phyloP scores from a whole-genome alignment of 2,329 filamentous ascomycete genomes.

The Beauveria varroae region DNA sequence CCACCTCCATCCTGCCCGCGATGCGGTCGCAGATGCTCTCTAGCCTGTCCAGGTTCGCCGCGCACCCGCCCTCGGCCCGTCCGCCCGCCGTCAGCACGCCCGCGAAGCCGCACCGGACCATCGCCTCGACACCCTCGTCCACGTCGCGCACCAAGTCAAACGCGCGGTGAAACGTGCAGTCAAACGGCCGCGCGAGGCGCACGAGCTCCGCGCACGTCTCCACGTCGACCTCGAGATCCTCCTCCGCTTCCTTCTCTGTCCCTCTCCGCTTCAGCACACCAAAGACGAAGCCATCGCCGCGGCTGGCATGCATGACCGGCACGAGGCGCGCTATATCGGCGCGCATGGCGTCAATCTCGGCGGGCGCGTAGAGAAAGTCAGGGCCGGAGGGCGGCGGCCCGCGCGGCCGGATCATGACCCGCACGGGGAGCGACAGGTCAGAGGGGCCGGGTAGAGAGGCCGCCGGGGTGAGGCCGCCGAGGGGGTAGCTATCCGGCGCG shows the following conservation, averaged over 20 bases:
- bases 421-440: slow-evolving; percentile 29
- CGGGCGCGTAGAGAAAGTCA: slow-evolving; percentile 43
- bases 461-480: slow-evolving; percentile 45
- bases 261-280: slow-evolving; percentile 31
- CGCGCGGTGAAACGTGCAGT: slow-evolving; percentile 48
- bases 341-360: slow-evolving; percentile 38
- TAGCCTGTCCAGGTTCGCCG: slow-evolving; percentile 32
- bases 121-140: slow-evolving; percentile 22
- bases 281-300: slow-evolving; percentile 51
- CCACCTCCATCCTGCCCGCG: slow-evolving; percentile 33
- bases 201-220: slow-evolving; percentile 34
- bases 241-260: not conserved
- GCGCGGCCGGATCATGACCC: slow-evolving; percentile 49
- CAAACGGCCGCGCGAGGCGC: slow-evolving; percentile 31
- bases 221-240: slow-evolving; percentile 29
- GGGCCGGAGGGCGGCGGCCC: slow-evolving; percentile 13
- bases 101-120: slow-evolving; percentile 38
- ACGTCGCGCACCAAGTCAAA: slow-evolving; percentile 40
- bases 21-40: slow-evolving; percentile 25
- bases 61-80: slow-evolving; percentile 24
- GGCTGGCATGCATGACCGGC: slow-evolving; percentile 26
- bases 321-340: slow-evolving; percentile 31
- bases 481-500: slow-evolving; percentile 39
- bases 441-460: slow-evolving; percentile 26
- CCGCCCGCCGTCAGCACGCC: slow-evolving; percentile 49